Percentiles rank a stretch among this genome's conserved stretches.
These are phyloP conservation scores for Trichomonascaceae sp. DNA, from an alignment of 1,139 yeast species.

Conservation along the genomic window DNA sequence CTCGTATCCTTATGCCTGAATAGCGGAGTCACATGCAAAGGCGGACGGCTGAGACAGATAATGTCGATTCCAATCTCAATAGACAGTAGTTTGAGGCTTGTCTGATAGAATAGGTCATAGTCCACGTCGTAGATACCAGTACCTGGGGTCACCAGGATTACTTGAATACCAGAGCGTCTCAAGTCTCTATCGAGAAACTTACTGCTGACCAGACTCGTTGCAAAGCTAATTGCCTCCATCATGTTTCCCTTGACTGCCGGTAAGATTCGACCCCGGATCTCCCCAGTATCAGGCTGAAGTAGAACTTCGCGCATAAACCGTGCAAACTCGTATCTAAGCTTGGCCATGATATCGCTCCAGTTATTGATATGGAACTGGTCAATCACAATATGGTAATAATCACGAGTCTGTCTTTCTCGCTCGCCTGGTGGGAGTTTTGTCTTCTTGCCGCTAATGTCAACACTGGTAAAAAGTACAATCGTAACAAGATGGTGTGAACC, in stretches of 20 bases:
- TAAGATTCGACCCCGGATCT: constrained; percentile 34
- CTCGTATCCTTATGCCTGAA: constrained; percentile 42
- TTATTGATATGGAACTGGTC: constrained; percentile 76
- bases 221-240: constrained; percentile 76
- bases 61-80: constrained; percentile 82
- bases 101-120: constrained; percentile 56
- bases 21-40: constrained; percentile 81
- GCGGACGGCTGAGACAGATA: constrained; percentile 80
- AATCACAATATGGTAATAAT: constrained; percentile 85
- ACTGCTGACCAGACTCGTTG: constrained; percentile 65
- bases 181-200: constrained; percentile 78
- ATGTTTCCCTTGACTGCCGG: constrained; percentile 87
- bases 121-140: constrained; percentile 91
- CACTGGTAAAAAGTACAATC: constrained; percentile 74
- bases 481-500: constrained; percentile 88
- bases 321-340: constrained; percentile 72
- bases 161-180: constrained; percentile 76
- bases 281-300: constrained; percentile 29
- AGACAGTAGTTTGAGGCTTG: constrained; percentile 61
- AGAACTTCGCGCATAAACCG: constrained; percentile 61
- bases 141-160: constrained; percentile 80
- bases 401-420: constrained; percentile 52
- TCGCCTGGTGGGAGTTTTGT: constrained; percentile 43
- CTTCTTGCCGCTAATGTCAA: constrained; percentile 39
- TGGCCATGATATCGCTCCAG: constrained; percentile 90